Conservation (phyloP, 2,329 filamentous ascomycete genomes). For the Ascochyta pisi region DNA sequence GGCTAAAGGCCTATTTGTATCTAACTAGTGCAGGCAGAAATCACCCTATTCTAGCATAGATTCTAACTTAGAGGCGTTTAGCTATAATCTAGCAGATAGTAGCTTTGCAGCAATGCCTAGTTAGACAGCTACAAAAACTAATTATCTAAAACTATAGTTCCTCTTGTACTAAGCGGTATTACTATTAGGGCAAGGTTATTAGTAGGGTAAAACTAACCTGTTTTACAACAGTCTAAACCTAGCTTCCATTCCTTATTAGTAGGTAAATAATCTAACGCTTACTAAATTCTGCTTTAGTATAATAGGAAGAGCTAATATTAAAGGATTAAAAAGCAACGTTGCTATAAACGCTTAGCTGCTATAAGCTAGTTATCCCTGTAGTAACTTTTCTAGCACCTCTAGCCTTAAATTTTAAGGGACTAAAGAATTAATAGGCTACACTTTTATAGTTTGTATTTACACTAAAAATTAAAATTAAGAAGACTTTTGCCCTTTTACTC, state of each 20-base stretch:
- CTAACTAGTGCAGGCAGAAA: conserved; percentile 41
- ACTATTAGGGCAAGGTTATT: conserved; percentile 28
- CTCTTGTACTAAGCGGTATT: conserved; percentile 23
- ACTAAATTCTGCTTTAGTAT: conserved; percentile 36
- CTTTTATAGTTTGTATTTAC: no score
- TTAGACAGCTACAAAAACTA: conserved; percentile 29
- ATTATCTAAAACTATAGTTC: conserved; percentile 25
- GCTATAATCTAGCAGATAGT: conserved; percentile 3
- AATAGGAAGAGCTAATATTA: conserved; percentile 49
- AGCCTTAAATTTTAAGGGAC: no score
- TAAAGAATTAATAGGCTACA: no score
- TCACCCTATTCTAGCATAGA: conserved; percentile 52
- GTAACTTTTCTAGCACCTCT: conserved; percentile 54
- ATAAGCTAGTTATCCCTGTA: conserved; percentile 37
- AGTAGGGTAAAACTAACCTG: conserved; percentile 47
- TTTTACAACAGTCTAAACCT: conserved; percentile 50
- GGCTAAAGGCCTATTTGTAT: no score
- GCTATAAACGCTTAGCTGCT: conserved; percentile 44
- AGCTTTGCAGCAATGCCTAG: conserved; percentile 37
- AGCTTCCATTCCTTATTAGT: conserved; percentile 40
- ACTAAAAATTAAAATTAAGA: no score
- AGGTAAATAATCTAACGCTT: conserved; percentile 15
- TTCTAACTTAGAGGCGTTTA: conserved; percentile 51
- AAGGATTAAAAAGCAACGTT: conserved; percentile 42
- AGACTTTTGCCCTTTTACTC: no score